These are phyloP conservation scores for Purpureocillium takamizusanense DNA, from an alignment of 2,329 filamentous ascomycete genomes.

Conservation along the genomic window DNA sequence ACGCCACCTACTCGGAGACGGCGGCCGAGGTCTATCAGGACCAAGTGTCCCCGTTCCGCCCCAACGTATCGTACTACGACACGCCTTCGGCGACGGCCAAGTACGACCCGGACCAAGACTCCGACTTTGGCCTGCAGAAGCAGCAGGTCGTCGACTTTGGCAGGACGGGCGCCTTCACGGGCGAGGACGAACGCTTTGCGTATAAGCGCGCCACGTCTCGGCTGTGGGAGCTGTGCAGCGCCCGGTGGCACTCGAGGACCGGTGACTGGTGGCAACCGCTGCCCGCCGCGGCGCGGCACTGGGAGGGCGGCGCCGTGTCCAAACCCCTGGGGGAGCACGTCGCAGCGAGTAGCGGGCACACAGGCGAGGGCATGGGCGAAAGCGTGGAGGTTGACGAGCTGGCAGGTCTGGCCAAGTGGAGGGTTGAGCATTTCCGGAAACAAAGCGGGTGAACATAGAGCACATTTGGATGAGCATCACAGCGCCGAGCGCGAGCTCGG, in stretches of 20 bases:
- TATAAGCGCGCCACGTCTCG: slow-evolving; percentile 68
- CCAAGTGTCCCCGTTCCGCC: slow-evolving; percentile 65
- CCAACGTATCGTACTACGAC: slow-evolving; percentile 63
- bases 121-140: slow-evolving; percentile 38
- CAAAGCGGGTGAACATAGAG: slow-evolving; percentile 8
- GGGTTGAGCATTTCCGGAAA: slow-evolving; percentile 22
- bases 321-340: slow-evolving; percentile 9
- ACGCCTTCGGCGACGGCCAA: slow-evolving; percentile 32
- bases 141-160: slow-evolving; percentile 50
- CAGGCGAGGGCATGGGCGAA: slow-evolving; percentile 21
- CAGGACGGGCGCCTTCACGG: slow-evolving; percentile 60
- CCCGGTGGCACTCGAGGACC: slow-evolving; percentile 58
- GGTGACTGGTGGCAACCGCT: slow-evolving; percentile 67
- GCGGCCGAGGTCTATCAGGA: slow-evolving; percentile 68
- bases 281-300: slow-evolving; percentile 52
- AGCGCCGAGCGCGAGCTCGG: no score
- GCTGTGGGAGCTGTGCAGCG: slow-evolving; percentile 76
- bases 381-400: slow-evolving; percentile 26
- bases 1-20: slow-evolving; percentile 34
- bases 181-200: slow-evolving; percentile 74
- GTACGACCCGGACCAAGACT: slow-evolving; percentile 49
- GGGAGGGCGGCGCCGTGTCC: slow-evolving; percentile 42
- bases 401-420: slow-evolving; percentile 29
- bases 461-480: neutral
- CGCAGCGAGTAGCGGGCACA: slow-evolving; percentile 1